Percentiles rank a stretch among this genome's conserved stretches.
These are phyloP conservation scores for Malassezia restricta DNA, from an alignment of 1,284 basidiomycete species.

Conservation along the genomic window DNA sequence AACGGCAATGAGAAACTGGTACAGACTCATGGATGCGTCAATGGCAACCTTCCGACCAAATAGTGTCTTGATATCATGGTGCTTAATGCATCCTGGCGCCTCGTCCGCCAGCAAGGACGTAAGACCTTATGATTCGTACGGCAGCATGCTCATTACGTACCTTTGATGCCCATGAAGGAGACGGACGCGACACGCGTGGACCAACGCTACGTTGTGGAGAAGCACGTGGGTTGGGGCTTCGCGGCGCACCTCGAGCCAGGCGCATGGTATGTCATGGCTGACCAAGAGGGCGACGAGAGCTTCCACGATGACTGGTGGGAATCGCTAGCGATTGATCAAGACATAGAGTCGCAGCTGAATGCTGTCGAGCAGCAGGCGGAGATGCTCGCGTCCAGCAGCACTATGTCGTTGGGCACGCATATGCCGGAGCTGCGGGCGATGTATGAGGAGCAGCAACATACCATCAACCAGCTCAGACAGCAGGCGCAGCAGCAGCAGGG, in stretches of 20 bases:
- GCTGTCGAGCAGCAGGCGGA: constrained; percentile 4
- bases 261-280: neutral
- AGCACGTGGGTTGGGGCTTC: neutral
- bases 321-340: constrained; percentile 9
- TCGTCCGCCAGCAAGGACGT: constrained; percentile 73
- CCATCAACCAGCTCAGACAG: constrained; percentile 19
- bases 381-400: neutral
- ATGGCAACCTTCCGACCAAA: constrained; percentile 90
- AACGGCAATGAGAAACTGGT: constrained; percentile 93
- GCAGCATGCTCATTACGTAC: neutral
- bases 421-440: neutral
- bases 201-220: neutral
- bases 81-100: constrained; percentile 72
- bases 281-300: constrained; percentile 2
- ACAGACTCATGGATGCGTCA: constrained; percentile 57
- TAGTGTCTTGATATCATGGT: constrained; percentile 81
- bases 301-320: constrained; percentile 18
- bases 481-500: constrained; percentile 26
- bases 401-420: neutral
- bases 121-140: constrained; percentile 53
- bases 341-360: constrained; percentile 11
- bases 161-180: constrained; percentile 16
- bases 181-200: neutral
- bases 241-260: neutral
- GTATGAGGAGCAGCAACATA: constrained; percentile 22